Conservation (phyloP, 441 rosid genomes). For the Gossypium schwendimanii region DNA sequence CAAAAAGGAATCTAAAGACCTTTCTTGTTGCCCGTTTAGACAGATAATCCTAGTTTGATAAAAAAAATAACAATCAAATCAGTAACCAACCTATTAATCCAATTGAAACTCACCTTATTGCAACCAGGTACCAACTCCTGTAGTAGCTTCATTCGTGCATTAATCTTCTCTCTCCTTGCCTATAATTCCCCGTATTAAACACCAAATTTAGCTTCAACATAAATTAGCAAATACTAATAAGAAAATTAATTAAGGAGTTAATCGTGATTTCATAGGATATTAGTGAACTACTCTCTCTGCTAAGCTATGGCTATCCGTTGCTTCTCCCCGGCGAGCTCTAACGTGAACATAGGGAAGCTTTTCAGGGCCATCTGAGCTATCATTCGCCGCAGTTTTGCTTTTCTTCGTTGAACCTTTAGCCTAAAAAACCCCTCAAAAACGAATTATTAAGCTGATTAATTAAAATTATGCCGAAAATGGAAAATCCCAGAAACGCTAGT, state of each 20-base stretch:
- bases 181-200: conserved; percentile 18
- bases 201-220: conserved; percentile 14
- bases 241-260: not conserved
- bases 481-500: conserved; percentile 16
- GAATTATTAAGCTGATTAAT: not conserved
- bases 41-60: conserved; percentile 8
- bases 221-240: conserved; percentile 11
- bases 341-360: conserved; percentile 91
- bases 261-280: not conserved
- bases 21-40: not conserved
- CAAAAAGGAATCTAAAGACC: not conserved
- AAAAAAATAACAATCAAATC: conserved; percentile 9
- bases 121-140: conserved; percentile 72
- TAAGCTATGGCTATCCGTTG: conserved; percentile 97
- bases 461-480: not conserved
- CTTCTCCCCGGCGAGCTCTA: conserved; percentile 97
- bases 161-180: conserved; percentile 65
- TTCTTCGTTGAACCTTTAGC: conserved; percentile 74
- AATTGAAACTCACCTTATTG: conserved; percentile 33
- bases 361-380: conserved; percentile 54
- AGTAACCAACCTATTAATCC: conserved; percentile 28
- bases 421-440: conserved; percentile 23
- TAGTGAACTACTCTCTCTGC: conserved; percentile 73
- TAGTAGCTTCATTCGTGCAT: conserved; percentile 60
- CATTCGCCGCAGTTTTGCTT: conserved; percentile 39